Evolutionary conservation across 441 rosid genomes (phyloP), one percentile per base, ranked within the genome.

Genomic region (Croton laevigatus): DNA sequence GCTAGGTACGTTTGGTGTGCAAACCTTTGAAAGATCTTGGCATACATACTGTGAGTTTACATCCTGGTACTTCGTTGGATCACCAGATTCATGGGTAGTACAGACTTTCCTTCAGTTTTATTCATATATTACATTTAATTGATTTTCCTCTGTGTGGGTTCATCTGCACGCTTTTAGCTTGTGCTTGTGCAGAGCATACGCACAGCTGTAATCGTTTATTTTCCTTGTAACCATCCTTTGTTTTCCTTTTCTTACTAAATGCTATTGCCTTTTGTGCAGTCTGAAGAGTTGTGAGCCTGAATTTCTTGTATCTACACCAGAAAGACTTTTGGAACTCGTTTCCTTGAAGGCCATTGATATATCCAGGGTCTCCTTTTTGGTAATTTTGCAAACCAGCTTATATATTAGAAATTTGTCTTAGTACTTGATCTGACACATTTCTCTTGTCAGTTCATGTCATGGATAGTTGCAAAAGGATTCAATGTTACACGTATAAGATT

Each of bases 251-350:
- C 72, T 70, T 42, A 66, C 23, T 67, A 57, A 57, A 65, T 27
- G 37, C 36, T 48, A 6, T 69, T 67, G 54, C 72, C 19, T 78
- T 19, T 27, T 78, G 17, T 68, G 76, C 77, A 92, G 98, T 37
- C 81, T 92, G 81, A 85, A 79, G 74, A 90, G 87, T 71, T 84
- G 91, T 68, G 99, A 94, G 70, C 97, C 98, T 62, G 97, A 94
- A 79, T 90, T 88, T 85, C 82, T 94, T 42, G 86, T 92, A 65
- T 81, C 97, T 34, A 90, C 97, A 23, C 98, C 98, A 51, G 89
- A 82, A 77, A 92, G 98, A 74, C 98, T 92, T 78, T 72, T 85
- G 81, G 91, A 89, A 88, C 91, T 94, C 68, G 75, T 92, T 76
- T 77, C 81, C 65, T 42, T 80, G 75, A 85, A 88, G 80, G 97